Evolutionary conservation across 192 early-diverging fungal species (phyloP), one percentile per base, ranked within the genome.

Genomic region (Podila verticillata): DNA sequence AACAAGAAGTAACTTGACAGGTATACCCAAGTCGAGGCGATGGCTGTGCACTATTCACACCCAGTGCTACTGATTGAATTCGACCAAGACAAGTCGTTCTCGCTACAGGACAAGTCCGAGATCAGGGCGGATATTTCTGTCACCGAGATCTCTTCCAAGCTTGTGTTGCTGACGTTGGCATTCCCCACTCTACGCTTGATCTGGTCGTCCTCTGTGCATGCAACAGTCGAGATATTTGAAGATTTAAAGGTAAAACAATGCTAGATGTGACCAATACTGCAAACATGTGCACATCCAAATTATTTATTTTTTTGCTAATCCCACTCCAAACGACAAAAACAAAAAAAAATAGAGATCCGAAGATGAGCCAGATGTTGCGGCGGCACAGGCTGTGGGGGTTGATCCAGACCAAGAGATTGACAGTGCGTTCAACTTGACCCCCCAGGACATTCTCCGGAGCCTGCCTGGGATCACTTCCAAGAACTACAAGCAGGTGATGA

Each of bases 61-160:
- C 94, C 95, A 0, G 88, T 95, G 9, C 84, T 99, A 57, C 72
- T 99, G 49, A 95, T 99, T 62, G 98, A 99, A 81, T 98, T 98
- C 84, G 94, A 97, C 56, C 82, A 90, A 62, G 90, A 90, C 66
- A 93, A 93, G 73, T 89, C 95, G 26, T 97, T 97, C 61, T 88
- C 91, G 44, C 82, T 95, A 62, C 89, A 89, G 86, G 75, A 70
- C 34, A 61, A 84, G 36, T 61, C 73, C 6, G 86, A 84, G 20
- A 72, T 90, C 36, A 87, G 81, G 39, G 62, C 82, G 5, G 86
- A 93, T 22, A 91, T 95, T 9, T 73, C 86, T 15, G 56, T 86
- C 0, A 84, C 73, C 4, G 90, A 94, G 49, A 63, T 94, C n/a
- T 87, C 89, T 24, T 93, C 92, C 51, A 93, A 95, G 72, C 82